These are phyloP conservation scores for Vaccinium darrowii DNA, from an alignment of 148 eudicot genomes.

Conservation along the genomic window DNA sequence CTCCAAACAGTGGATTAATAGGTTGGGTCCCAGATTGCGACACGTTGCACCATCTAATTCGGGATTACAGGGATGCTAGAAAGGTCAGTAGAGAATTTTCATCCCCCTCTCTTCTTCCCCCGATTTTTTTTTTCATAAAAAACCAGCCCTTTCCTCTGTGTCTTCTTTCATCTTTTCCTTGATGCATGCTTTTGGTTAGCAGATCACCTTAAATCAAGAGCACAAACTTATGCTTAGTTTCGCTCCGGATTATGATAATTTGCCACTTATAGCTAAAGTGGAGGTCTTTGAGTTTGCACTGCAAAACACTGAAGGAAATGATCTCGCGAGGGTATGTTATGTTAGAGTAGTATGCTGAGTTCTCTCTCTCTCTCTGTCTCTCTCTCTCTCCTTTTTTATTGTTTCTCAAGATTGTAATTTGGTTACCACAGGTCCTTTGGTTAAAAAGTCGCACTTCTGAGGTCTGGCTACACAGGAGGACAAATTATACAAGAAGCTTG, in stretches of 20 bases:
- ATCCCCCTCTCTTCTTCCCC: background rate
- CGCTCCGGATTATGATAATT: constrained; percentile 91
- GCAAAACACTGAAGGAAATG: constrained; percentile 92
- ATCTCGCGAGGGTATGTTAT: constrained; percentile 70
- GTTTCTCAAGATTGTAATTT: constrained; percentile 7
- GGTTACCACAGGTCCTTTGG: constrained; percentile 75
- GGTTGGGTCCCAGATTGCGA: constrained; percentile 99
- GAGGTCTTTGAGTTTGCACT: constrained; percentile 95
- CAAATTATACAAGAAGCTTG: constrained; percentile 97
- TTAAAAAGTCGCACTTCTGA: constrained; percentile 98
- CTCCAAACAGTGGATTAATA: constrained; percentile 98
- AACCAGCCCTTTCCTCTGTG: background rate
- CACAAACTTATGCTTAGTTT: constrained; percentile 86
- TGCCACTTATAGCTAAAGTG: constrained; percentile 92
- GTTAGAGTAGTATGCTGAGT: background rate
- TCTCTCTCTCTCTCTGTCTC: constrained; percentile 11
- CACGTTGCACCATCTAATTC: constrained; percentile 92
- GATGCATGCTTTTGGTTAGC: constrained; percentile 26
- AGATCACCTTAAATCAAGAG: constrained; percentile 95
- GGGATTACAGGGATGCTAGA: constrained; percentile 95
- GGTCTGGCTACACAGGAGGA: constrained; percentile 92
- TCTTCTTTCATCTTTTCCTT: constrained; percentile 8
- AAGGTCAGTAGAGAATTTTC: constrained; percentile 50
- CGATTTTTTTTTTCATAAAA: too few species aligned
- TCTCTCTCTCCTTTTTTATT: constrained; percentile 8